These are phyloP conservation scores for Phlebopus sp. DNA, from an alignment of 1,284 basidiomycete genomes.

Conservation along the genomic window DNA sequence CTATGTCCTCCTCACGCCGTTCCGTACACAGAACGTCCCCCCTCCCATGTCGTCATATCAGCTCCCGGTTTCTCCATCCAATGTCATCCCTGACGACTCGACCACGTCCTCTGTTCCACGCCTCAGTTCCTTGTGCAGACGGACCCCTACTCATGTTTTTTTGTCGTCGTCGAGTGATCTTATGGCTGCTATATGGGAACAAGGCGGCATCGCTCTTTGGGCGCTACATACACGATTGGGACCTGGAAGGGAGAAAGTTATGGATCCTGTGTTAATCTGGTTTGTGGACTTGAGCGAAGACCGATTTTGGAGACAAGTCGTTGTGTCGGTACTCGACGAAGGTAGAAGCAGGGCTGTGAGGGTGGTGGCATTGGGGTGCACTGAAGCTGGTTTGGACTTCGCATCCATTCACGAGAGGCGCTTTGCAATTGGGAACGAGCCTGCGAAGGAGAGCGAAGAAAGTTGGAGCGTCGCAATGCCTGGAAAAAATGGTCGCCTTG, in stretches of 20 bases:
- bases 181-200: slow-evolving; percentile 69
- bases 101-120: slow-evolving; percentile 10
- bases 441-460: slow-evolving; percentile 5
- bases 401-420: slow-evolving; percentile 18
- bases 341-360: slow-evolving; percentile 8
- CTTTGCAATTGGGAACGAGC: neutral
- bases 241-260: slow-evolving; percentile 60
- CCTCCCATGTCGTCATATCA: slow-evolving; percentile 90
- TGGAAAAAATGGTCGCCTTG: slow-evolving; percentile 42
- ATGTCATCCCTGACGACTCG: slow-evolving; percentile 10
- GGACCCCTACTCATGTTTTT: slow-evolving; percentile 63
- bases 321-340: slow-evolving; percentile 23
- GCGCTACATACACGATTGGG: slow-evolving; percentile 61
- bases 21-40: slow-evolving; percentile 90
- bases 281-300: slow-evolving; percentile 32
- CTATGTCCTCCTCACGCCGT: slow-evolving; percentile 84
- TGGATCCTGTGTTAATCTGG: slow-evolving; percentile 58
- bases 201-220: slow-evolving; percentile 65
- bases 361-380: slow-evolving; percentile 21
- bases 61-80: slow-evolving; percentile 41
- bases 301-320: slow-evolving; percentile 38
- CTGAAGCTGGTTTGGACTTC: slow-evolving; percentile 15
- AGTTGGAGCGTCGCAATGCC: slow-evolving; percentile 25
- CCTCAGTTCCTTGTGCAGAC: slow-evolving; percentile 16
- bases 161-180: slow-evolving; percentile 60